Evolutionary conservation across 345 rosid genomes (phyloP), one percentile per base, ranked within the genome.

Genomic region (Sisymbrium altissimum): DNA sequence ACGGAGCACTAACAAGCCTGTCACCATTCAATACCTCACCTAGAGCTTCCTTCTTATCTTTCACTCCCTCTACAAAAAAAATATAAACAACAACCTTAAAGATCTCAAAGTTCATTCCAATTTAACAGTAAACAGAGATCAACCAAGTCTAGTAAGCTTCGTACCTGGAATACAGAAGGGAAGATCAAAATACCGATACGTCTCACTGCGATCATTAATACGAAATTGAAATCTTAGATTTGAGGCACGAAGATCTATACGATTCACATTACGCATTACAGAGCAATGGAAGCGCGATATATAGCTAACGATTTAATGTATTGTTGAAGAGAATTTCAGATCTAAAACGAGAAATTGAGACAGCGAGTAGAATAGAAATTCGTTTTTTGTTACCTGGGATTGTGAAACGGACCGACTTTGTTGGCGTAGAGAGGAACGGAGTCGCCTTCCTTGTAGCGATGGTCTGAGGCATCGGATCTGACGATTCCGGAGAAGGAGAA

Each of bases 1-100:
- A 92, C 1, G 97, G 97, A 27, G 97, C 97, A 50, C 84, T 89
- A 15, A 92, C 96, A 23, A 92, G 84, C 43, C 97, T 82, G 76
- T 92, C 97, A 5, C 97, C 96, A 75, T 92, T 92, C 79, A 92
- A 44, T 38, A 92, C 91, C 79, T 92, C 97, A 14, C 97, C 96
- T 64, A 92, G 88, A 58, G 97, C 97, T 87, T 92, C 94, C 79
- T 80, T 85, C 80, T 92, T 92, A 78, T 92, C 97, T 72, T 88
- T 89, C 70, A 72, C 66, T 38, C 76, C 83, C 79, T 81, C 97
- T 91, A 75, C 36, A 23, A 79, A 70, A 70, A 77, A 38, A 77
- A 38, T n/a, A 21, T 8, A 36, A 19, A 53, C 70, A 43, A 40
- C 13, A 12, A 23, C 30, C 17, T 25, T 27, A 29, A n/a, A 29